Evolutionary conservation across 2,329 filamentous ascomycete genomes (phyloP).

Genomic region (Aspergillus sojae): DNA sequence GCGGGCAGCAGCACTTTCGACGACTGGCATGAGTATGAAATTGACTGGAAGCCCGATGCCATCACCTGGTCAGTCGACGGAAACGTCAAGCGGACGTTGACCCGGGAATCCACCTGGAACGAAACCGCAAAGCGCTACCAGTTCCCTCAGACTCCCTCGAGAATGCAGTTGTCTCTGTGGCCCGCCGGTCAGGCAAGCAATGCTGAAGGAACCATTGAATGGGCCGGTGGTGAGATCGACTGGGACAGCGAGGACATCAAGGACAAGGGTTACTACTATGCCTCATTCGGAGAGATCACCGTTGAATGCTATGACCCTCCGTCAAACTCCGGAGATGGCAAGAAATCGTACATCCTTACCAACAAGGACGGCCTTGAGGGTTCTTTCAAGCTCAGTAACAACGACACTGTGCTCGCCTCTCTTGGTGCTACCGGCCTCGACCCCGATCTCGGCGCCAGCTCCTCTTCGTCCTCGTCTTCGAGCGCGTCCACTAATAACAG

Average conservation of each 20-base stretch:
- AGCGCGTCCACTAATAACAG: slow-evolving; percentile 26
- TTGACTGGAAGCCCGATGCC: slow-evolving; percentile 86
- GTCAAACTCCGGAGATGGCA: slow-evolving; percentile 63
- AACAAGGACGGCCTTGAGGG: slow-evolving; percentile 68
- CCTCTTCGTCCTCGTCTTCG: slow-evolving; percentile 8
- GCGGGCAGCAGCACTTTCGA: slow-evolving; percentile 66
- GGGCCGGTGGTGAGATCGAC: slow-evolving; percentile 88
- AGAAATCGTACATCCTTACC: slow-evolving; percentile 75
- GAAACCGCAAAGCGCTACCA: slow-evolving; percentile 76
- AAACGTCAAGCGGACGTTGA: slow-evolving; percentile 69
- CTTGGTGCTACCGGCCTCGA: slow-evolving; percentile 80
- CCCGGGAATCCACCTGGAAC: slow-evolving; percentile 81
- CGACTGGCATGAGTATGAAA: slow-evolving; percentile 86
- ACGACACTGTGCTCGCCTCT: slow-evolving; percentile 74
- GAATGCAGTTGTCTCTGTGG: slow-evolving; percentile 94
- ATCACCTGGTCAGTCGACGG: slow-evolving; percentile 90
- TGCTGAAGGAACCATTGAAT: slow-evolving; percentile 79
- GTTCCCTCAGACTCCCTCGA: slow-evolving; percentile 88
- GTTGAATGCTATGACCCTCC: slow-evolving; percentile 89
- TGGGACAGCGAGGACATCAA: slow-evolving; percentile 83
- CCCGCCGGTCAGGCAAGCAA: slow-evolving; percentile 82
- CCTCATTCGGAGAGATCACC: slow-evolving; percentile 73
- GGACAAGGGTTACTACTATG: slow-evolving; percentile 84
- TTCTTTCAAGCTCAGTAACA: slow-evolving; percentile 74
- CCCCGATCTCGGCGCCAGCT: slow-evolving; percentile 50